These are phyloP conservation scores for Emmonsiellopsis sp. DNA, from an alignment of 2,329 filamentous ascomycete genomes.

Conservation along the genomic window DNA sequence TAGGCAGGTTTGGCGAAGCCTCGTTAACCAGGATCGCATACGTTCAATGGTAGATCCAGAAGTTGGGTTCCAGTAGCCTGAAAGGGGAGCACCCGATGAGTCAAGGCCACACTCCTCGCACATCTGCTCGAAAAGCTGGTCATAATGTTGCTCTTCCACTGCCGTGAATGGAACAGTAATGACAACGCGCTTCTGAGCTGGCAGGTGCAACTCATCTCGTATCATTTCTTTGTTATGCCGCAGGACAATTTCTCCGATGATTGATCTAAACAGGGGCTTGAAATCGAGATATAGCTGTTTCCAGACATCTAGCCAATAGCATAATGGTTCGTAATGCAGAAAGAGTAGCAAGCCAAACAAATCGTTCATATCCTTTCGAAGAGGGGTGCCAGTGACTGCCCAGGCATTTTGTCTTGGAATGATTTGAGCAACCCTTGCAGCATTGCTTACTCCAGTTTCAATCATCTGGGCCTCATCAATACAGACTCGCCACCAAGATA, in stretches of 20 bases:
- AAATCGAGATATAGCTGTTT: conserved; percentile 52
- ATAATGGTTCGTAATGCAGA: conserved; percentile 68
- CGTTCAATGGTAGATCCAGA: conserved; percentile 48
- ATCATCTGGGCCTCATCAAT: conserved; percentile 75
- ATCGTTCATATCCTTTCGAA: conserved; percentile 70
- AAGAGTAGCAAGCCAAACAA: conserved; percentile 74
- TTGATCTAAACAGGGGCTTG: conserved; percentile 53
- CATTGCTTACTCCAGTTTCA: conserved; percentile 75
- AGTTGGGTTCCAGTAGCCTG: conserved; percentile 56
- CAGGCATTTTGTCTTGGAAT: conserved; percentile 82
- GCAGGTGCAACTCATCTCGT: conserved; percentile 67
- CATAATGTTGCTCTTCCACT: conserved; percentile 85
- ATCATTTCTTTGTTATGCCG: conserved; percentile 80
- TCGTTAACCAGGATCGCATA: conserved; percentile 72
- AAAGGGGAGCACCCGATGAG: conserved; percentile 51
- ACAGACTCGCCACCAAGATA: conserved; percentile 79
- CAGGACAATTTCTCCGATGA: conserved; percentile 65
- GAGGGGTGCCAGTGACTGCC: conserved; percentile 85
- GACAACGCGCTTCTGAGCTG: conserved; percentile 73
- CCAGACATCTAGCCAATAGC: conserved; percentile 57
- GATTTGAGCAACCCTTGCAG: conserved; percentile 66
- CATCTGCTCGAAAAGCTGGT: conserved; percentile 65
- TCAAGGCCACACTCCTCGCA: conserved; percentile 59
- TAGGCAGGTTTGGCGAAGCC: conserved; percentile 71
- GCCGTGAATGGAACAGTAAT: conserved; percentile 85